Conservation (phyloP, 208 protist species). For the Lotmaria passim region DNA sequence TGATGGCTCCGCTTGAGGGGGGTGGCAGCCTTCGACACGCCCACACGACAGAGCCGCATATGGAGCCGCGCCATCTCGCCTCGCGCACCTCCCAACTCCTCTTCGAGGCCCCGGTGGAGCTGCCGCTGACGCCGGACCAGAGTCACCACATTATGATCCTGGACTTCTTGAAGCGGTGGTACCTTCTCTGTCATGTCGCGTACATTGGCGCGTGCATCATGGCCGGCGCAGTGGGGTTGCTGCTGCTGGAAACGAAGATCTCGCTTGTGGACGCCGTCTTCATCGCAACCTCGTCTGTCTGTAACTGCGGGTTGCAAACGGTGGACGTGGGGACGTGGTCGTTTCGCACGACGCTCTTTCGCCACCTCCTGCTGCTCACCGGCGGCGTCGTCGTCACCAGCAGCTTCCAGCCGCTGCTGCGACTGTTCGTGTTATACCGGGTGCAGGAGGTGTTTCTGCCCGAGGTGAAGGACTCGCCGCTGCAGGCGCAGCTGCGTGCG, state of each 20-base stretch:
- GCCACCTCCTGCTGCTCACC: slow-evolving; percentile 65
- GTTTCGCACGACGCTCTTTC: slow-evolving; percentile 33
- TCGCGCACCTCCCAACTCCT: slow-evolving; percentile 55
- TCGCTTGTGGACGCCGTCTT: slow-evolving; percentile 62
- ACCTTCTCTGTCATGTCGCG: slow-evolving; percentile 54
- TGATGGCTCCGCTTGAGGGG: slow-evolving; percentile 20
- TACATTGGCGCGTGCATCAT: slow-evolving; percentile 50
- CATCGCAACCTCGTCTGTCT: slow-evolving; percentile 68
- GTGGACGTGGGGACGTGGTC: slow-evolving; percentile 63
- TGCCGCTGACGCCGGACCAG: slow-evolving; percentile 54
- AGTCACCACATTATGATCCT: slow-evolving; percentile 41
- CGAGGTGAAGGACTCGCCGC: slow-evolving; percentile 45
- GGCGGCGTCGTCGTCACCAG: slow-evolving; percentile 78
- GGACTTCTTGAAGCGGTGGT: slow-evolving; percentile 79
- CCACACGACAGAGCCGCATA: background rate
- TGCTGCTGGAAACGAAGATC: slow-evolving; percentile 28
- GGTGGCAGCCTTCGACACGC: background rate
- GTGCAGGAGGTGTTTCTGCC: slow-evolving; percentile 47
- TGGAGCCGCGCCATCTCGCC: slow-evolving; percentile 1
- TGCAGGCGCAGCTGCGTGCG: slow-evolving; percentile 43
- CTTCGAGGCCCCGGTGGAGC: slow-evolving; percentile 48
- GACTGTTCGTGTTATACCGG: slow-evolving; percentile 63
- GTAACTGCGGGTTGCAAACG: slow-evolving; percentile 78
- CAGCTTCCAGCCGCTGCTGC: slow-evolving; percentile 63
- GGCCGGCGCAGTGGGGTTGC: slow-evolving; percentile 45